Conservation (phyloP, 2,329 filamentous ascomycete species). For the Sarocladium kiliense region DNA sequence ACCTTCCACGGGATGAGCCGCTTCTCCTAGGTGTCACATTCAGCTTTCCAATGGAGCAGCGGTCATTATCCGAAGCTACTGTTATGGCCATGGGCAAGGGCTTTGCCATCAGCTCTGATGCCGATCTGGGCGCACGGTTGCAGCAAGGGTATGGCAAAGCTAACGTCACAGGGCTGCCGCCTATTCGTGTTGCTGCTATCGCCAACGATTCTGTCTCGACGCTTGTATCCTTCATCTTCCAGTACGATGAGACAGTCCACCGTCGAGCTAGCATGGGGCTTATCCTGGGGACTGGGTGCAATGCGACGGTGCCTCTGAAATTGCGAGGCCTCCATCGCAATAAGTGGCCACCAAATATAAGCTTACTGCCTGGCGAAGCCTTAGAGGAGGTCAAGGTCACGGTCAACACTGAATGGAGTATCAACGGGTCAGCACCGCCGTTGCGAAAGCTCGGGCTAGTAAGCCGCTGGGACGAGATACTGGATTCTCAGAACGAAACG, state of each 20-base stretch:
- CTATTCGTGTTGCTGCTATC: conserved; percentile 68
- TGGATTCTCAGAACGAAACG: conserved; percentile 62
- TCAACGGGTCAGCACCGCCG: conserved; percentile 67
- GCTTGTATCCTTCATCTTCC: conserved; percentile 70
- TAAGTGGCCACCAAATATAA: conserved; percentile 51
- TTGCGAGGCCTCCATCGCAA: conserved; percentile 55
- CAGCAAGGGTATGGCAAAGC: conserved; percentile 52
- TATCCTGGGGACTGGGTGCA: conserved; percentile 77
- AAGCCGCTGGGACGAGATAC: conserved; percentile 63
- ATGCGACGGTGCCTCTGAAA: conserved; percentile 71
- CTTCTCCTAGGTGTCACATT: conserved; percentile 66
- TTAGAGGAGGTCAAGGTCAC: conserved; percentile 59
- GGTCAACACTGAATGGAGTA: conserved; percentile 82
- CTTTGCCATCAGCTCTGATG: conserved; percentile 55
- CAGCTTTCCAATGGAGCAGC: conserved; percentile 65
- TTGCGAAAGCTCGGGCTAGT: conserved; percentile 58
- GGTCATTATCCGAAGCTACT: conserved; percentile 55
- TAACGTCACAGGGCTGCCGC: conserved; percentile 46
- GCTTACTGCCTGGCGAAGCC: conserved; percentile 39
- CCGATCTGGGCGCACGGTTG: conserved; percentile 57
- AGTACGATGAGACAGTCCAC: conserved; percentile 53
- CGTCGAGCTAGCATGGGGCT: conserved; percentile 70
- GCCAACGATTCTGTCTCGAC: conserved; percentile 80
- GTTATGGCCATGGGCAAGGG: conserved; percentile 68
- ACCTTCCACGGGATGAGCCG: conserved; percentile 36